These are phyloP conservation scores for Gyromitra esculenta DNA, from an alignment of 2,329 filamentous ascomycete genomes.

Conservation along the genomic window DNA sequence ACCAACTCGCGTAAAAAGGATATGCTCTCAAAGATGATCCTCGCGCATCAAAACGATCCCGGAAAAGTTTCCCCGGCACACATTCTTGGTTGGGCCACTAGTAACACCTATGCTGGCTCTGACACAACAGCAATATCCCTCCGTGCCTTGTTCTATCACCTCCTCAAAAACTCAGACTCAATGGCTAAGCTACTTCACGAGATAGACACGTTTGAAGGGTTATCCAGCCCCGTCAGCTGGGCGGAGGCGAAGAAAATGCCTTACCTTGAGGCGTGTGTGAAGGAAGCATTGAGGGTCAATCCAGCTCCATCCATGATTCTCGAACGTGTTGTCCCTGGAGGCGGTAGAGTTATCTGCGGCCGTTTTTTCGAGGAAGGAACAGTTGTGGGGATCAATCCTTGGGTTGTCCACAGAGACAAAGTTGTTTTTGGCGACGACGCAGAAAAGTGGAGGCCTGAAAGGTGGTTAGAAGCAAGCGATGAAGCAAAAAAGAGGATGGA, in stretches of 20 bases:
- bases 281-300: conserved; percentile 66
- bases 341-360: conserved; percentile 61
- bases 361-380: conserved; percentile 60
- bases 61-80: conserved; percentile 45
- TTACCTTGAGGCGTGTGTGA: conserved; percentile 67
- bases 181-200: conserved; percentile 61
- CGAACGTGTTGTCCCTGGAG: conserved; percentile 64
- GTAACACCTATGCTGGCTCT: conserved; percentile 58
- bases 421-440: conserved; percentile 62
- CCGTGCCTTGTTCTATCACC: conserved; percentile 61
- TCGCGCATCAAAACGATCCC: conserved; percentile 57
- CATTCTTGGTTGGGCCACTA: conserved; percentile 39
- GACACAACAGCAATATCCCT: conserved; percentile 62
- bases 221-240: conserved; percentile 38
- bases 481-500: conserved; percentile 65
- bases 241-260: conserved; percentile 57
- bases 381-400: conserved; percentile 63
- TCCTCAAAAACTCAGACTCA: conserved; percentile 58
- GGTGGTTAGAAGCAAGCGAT: conserved; percentile 62
- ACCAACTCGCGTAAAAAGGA: conserved; percentile 51
- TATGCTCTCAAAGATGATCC: conserved; percentile 59
- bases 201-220: conserved; percentile 59
- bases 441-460: conserved; percentile 64
- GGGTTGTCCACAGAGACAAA: conserved; percentile 62
- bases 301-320: conserved; percentile 65